Base-by-base conservation (phyloP, 257 asterid species). In the Coffea canephora region DNA sequence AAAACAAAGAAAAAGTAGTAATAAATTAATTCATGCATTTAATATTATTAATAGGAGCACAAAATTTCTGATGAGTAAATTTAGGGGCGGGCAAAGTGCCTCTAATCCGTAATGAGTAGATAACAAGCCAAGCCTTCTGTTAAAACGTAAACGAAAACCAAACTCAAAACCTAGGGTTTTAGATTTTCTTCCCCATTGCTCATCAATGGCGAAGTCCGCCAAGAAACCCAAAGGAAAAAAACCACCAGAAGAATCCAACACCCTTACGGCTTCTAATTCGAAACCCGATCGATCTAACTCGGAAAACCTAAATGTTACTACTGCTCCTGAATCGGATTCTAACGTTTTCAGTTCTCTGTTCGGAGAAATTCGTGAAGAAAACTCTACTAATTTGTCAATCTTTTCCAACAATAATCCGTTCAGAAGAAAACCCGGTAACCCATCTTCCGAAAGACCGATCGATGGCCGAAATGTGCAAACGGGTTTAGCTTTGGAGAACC, bases 381-480 rank as follows among this genome's bases (percentile, higher is more conserved):
- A 86, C 71, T 57, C 82, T 10, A 21, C 66, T 16, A 69, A 86
- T 15, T 80, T 78, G 65, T 84, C 93, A 57, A 82, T 93, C 64
- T 95, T 95, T 84, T 95, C 99, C 21, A 93, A 88, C 25, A 65
- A 78, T 36, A 95, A 95, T 83, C 99, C 97, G 23, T 93, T 95
- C 82, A 85, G 89, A 52, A 85, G 97, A 68, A 90, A 92, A 65
- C 77, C 84, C 39, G 59, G 73, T 25, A 92, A 83, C 81, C 65
- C 65, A 18, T 65, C 68, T 50, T 41, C 84, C 75, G 83, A 71
- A 54, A 54, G 52, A 64, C 66, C 82, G 27, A 61, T 46, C 83
- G 68, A 39, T 31, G 68, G 39, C 41, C 77, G 18, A 59, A 80
- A 34, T 21, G n/a, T 45, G 49, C 66, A 64, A 27, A 25, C 8